phyloP scores from a whole-genome alignment of 2,329 filamentous ascomycete species.

The Aspergillus fumigatiaffinis region DNA sequence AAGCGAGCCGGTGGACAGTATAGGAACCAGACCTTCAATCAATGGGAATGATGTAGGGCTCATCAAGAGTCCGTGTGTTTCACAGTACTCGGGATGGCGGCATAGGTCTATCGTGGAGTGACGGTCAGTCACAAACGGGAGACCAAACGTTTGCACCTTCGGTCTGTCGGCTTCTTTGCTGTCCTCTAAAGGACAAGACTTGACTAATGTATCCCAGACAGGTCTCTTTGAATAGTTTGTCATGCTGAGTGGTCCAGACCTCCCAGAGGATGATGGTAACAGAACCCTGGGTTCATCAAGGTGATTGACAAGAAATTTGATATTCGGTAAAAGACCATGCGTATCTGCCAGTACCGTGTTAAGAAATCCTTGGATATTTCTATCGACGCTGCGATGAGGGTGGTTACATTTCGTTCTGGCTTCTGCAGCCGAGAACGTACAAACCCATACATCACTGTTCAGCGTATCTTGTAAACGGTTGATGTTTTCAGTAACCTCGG shows the following conservation, averaged over 20 bases:
- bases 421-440: constrained; percentile 3
- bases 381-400: constrained; percentile 2
- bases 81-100: constrained; percentile 7
- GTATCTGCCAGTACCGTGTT: background rate
- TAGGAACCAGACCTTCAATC: constrained; percentile 18
- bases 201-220: constrained; percentile 6
- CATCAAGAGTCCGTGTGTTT: constrained; percentile 5
- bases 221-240: background rate
- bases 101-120: constrained; percentile 2
- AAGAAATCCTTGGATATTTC: constrained; percentile 3
- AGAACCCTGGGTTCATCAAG: constrained; percentile 12
- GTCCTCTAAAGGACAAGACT: background rate
- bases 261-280: background rate
- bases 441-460: constrained; percentile 8
- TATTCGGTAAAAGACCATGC: constrained; percentile 1
- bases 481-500: constrained; percentile 1
- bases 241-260: background rate
- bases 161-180: background rate
- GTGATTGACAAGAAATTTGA: constrained; percentile 11
- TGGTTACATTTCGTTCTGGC: constrained; percentile 3
- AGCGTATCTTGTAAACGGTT: background rate
- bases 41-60: constrained; percentile 13
- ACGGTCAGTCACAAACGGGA: constrained; percentile 8
- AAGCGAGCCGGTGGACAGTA: constrained; percentile 19
- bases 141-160: background rate